Percentiles rank a stretch among this genome's conserved stretches.
These are phyloP conservation scores for Phytopythium aichiense DNA, from an alignment of 352 stramenopile genomes.

Conservation along the genomic window DNA sequence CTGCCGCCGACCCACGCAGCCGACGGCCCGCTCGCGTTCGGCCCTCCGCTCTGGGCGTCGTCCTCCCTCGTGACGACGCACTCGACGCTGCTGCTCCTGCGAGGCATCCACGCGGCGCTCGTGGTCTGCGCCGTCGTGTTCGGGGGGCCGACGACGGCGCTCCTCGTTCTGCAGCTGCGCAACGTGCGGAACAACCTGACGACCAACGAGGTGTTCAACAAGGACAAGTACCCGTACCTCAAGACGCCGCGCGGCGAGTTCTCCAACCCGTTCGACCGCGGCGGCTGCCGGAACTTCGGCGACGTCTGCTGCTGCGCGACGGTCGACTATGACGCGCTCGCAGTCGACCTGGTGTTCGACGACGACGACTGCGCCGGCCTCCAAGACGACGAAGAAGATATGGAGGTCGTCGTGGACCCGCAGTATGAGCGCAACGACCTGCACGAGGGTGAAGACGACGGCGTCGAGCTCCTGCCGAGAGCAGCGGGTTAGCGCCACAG, in stretches of 20 bases:
- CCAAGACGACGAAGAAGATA: neutral
- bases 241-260: constrained; percentile 79
- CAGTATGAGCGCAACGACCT: neutral
- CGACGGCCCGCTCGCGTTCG: neutral
- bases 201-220: constrained; percentile 88
- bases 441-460: neutral
- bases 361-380: neutral
- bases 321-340: constrained; percentile 6
- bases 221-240: constrained; percentile 85
- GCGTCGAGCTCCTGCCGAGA: neutral
- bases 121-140: constrained; percentile 60
- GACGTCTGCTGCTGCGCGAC: constrained; percentile 33
- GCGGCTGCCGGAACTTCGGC: constrained; percentile 50
- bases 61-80: constrained; percentile 7
- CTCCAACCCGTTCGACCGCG: constrained; percentile 72
- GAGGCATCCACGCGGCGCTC: constrained; percentile 46
- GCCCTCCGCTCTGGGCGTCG: constrained; percentile 6
- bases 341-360: neutral
- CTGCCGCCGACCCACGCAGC: constrained; percentile 13
- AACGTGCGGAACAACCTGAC: constrained; percentile 74
- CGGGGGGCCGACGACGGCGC: constrained; percentile 53
- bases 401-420: constrained; percentile 1
- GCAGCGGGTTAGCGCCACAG: neutral
- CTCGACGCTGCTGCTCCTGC: constrained; percentile 40
- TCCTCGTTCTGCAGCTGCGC: constrained; percentile 64